Evolutionary conservation across 129 eudicot species (phyloP).

Genomic region (Flaveria trinervia): DNA sequence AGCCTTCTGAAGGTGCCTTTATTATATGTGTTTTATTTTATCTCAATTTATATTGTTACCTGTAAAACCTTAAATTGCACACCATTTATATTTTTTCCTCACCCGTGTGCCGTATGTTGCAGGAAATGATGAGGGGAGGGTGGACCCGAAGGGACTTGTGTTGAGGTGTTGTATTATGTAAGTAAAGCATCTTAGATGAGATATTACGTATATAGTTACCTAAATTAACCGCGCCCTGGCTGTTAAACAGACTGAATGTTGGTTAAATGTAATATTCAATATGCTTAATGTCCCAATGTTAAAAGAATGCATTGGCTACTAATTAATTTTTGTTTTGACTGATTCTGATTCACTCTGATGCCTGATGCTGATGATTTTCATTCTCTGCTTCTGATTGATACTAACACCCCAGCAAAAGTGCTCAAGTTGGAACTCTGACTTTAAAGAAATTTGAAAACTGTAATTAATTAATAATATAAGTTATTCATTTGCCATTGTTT

Average conservation of each 20-base stretch:
- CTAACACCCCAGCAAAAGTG: not conserved
- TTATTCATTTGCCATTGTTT: not conserved
- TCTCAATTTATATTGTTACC: not conserved
- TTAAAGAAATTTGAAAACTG: not conserved
- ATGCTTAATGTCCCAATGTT: conserved; percentile 27
- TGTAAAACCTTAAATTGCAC: conserved; percentile 11
- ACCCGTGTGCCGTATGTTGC: conserved; percentile 15
- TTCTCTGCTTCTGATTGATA: not conserved
- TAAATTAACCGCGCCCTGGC: conserved; percentile 36
- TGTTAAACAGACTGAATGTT: conserved; percentile 33
- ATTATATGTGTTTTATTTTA: not conserved
- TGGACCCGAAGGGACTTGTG: conserved; percentile 68
- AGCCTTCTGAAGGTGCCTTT: conserved; percentile 70
- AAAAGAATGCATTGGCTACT: conserved; percentile 19
- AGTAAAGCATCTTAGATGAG: conserved; percentile 30
- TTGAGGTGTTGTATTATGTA: conserved; percentile 68
- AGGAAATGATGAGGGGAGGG: conserved; percentile 79
- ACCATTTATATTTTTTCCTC: not conserved
- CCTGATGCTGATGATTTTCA: conserved; percentile 16
- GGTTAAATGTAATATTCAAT: conserved; percentile 39
- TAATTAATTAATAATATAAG: not conserved
- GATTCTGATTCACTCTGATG: conserved; percentile 3
- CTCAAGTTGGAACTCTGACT: not conserved
- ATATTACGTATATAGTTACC: conserved; percentile 39
- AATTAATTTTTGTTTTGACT: not conserved